Evolutionary conservation across 1,139 yeast species (phyloP), one percentile per base, ranked within the genome.

Genomic region (Entelexis sorbosivorans): DNA sequence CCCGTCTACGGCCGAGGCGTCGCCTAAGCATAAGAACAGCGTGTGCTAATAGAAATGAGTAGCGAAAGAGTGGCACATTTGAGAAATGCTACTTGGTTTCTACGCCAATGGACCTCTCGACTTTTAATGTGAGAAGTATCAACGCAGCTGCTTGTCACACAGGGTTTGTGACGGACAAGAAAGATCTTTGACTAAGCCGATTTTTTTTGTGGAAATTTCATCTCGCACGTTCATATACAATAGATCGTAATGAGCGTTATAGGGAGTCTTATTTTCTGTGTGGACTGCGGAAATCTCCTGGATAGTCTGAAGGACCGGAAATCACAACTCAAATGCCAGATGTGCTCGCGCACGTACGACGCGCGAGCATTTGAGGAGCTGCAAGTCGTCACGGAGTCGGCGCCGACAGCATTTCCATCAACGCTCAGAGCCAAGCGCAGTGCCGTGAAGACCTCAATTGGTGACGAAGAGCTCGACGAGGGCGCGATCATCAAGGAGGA

Each of bases 401-500:
- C 95, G 0, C 82, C 80, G 38, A 93, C 86, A 67, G 97, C 97
- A 0, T 91, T 91, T 69, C 97, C 97, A 22, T 88, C 96, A 10
- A 70, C 81, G 10, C 71, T 91, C 56, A 79, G 79, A 62, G 73
- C 86, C 61, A 87, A 88, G 64, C 76, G 86, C 60, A 88, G 96
- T 4, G 86, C 85, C 2, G 98, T 91, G 44, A 89, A 91, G 71
- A 88, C 97, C 0, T 69, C 81, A 1, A 74, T 89, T 63, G 79
- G 79, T 63, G 78, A 77, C 42, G 81, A 79, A 60, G 97, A 89
- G 60, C 69, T 86, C 49, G 94, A 83, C 55, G 96, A 87, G 56
- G 97, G 96, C 58, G 97, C 97, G 38, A 83, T 93, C 22, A 91
- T 91, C 66, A 84, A 88, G 67, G 99, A 91, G 67, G 88, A 84